Evolutionary conservation across 2,329 filamentous ascomycete genomes (phyloP), one percentile per base, ranked within the genome.

Genomic region (Colletotrichum tabaci): DNA sequence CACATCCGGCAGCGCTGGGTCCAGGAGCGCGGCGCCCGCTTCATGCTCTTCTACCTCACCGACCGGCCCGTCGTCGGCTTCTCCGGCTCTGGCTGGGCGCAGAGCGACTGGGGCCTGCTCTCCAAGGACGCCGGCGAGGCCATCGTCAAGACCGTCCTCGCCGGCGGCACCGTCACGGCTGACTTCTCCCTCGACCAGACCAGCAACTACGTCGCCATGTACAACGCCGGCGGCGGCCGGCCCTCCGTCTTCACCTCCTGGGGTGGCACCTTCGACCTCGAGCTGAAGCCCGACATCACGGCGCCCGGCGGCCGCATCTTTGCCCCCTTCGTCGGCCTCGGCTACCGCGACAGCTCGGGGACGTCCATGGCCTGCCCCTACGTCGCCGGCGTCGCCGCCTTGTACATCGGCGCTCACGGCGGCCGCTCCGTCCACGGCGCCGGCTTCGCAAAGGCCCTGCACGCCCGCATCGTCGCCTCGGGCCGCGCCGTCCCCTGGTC

Each of bases 331-430:
- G 80, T 84, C 2, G 78, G 84, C 23, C 79, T 80, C 42, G 74
- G 73, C 16, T 90, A 88, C 73, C 81, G 82, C 21, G 81, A 85
- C 3, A 79, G 86, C 63, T 86, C 83, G 44, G 88, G 88, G 52
- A 90, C 88, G 0, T 88, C 86, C 1, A 89, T 90, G 88, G 85
- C 87, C 1, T 84, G 84, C 9, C 87, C 87, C 1, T 87, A 88
- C 71, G 81, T 88, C 42, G 86, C 87, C 55, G 87, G 86, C 8
- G 80, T 87, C 26, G 84, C 84, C 2, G 85, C 84, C 9, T 75
- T 87, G 16, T 86, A 84, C 72, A 80, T 86, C 52, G 79, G 81
- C 7, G 75, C 82, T 21, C 78, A 82, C 61, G 84, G 84, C 4
- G 84, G 84, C 4, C 81, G 84, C 21, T 77, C 78, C 66, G 72